Conservation (phyloP, 345 rosid genomes). For the Sisymbrium irio region DNA sequence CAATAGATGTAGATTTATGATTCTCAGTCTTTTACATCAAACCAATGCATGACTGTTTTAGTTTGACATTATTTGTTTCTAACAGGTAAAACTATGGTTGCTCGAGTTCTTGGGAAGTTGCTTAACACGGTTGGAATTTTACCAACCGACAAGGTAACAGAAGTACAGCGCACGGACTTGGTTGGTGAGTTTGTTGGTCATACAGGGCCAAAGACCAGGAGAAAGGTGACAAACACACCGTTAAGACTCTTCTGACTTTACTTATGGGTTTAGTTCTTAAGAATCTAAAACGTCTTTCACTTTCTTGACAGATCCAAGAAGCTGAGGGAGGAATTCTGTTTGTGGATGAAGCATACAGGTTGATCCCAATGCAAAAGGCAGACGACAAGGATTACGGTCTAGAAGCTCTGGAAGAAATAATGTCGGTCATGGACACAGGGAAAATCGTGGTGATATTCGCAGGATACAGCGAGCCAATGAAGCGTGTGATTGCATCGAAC, state of each 20-base stretch:
- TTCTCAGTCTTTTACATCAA: neutral
- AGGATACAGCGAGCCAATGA: constrained; percentile 96
- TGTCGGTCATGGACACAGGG: constrained; percentile 97
- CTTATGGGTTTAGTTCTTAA: neutral
- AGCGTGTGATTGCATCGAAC: constrained; percentile 84
- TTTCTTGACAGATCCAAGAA: constrained; percentile 69
- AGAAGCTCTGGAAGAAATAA: constrained; percentile 95
- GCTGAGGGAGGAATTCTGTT: constrained; percentile 99
- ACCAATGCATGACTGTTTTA: constrained; percentile 9
- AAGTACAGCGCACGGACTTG: constrained; percentile 94
- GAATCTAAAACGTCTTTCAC: constrained; percentile 6
- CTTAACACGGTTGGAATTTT: constrained; percentile 89
- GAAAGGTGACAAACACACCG: constrained; percentile 50
- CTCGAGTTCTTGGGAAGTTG: constrained; percentile 88
- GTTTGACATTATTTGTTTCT: neutral
- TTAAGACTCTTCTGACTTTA: neutral
- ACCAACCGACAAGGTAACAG: constrained; percentile 85
- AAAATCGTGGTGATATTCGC: constrained; percentile 90
- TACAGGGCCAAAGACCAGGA: constrained; percentile 95
- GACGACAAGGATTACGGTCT: constrained; percentile 96
- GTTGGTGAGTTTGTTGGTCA: constrained; percentile 99
- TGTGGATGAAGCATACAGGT: constrained; percentile 94
- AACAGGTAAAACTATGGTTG: constrained; percentile 97
- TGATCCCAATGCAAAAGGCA: constrained; percentile 90
- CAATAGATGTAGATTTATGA: neutral